phyloP scores from a whole-genome alignment of 2,329 filamentous ascomycete species.

The Cryphonectria nitschkei region DNA sequence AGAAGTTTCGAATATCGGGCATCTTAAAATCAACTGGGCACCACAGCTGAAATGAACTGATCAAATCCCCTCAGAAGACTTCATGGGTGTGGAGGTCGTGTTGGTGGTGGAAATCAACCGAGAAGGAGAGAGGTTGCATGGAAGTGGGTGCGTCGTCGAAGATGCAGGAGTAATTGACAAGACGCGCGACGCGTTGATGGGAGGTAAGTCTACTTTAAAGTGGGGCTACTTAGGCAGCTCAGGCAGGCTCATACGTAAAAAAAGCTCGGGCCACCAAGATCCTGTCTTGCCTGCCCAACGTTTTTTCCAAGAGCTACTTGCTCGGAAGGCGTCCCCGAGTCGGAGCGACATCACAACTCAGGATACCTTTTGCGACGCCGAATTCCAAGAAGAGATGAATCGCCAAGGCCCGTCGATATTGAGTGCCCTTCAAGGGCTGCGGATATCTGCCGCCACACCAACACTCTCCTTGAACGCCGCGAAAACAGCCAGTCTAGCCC shows the following conservation, averaged over 20 bases:
- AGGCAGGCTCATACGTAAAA: background rate
- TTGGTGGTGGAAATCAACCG: background rate
- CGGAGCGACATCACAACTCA: slow-evolving; percentile 13
- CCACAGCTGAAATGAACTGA: background rate
- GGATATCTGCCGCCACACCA: slow-evolving; percentile 46
- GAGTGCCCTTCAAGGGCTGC: slow-evolving; percentile 56
- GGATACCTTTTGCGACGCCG: slow-evolving; percentile 5
- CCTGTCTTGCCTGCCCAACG: slow-evolving; percentile 17
- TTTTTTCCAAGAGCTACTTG: slow-evolving; percentile 17
- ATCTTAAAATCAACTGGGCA: slow-evolving; percentile 44
- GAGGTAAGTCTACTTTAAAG: slow-evolving; percentile 11
- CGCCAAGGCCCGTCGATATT: slow-evolving; percentile 49
- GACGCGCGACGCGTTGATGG: slow-evolving; percentile 21
- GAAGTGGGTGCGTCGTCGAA: background rate
- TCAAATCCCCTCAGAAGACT: background rate
- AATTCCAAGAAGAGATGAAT: slow-evolving; percentile 48
- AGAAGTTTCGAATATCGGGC: slow-evolving; percentile 77
- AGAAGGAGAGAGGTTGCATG: background rate
- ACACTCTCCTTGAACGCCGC: slow-evolving; percentile 43
- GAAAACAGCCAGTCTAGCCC: slow-evolving; percentile 37
- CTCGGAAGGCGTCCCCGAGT: slow-evolving; percentile 12
- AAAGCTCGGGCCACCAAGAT: slow-evolving; percentile 7
- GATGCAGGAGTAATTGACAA: background rate
- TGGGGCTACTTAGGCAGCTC: slow-evolving; percentile 13
- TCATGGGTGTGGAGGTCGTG: background rate